Evolutionary conservation across 169 alveolate species (phyloP), one percentile per base, ranked within the genome.

Genomic region (Plasmodium knowlesi): DNA sequence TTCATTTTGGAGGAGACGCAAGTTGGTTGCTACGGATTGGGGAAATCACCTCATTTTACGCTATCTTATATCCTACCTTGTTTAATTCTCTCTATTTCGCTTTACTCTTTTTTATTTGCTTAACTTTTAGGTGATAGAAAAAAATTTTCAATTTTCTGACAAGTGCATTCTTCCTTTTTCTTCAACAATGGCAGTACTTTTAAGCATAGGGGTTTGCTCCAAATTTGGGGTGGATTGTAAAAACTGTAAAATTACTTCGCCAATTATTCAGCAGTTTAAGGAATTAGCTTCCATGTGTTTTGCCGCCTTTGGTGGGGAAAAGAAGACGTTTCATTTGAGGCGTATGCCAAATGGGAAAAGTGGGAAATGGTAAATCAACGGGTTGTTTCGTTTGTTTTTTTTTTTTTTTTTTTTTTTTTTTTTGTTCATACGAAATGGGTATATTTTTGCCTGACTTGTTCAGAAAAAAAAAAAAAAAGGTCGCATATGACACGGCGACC

Each of bases 1-100:
- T 83, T 83, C 81, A 61, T 61, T 83, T 70, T 61, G 28, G 74
- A 53, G n/a, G 70, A 8, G 32, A 50, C 10, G 12, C 72, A n/a
- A 82, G 34, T 37, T 5, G 74, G 32, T 5, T 1, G 37, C 12
- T 12, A 12, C 74, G 74, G 74, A n/a, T 19, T 19, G 32, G 74
- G 2, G 25, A 25, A 14, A 5, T 3, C 74, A 19, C 34, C 2
- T n/a, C 74, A 61, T 43, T 43, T 43, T 43, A 43, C 54, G 54
- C 12, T 43, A 43, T 43, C 54, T 10, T 43, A n/a, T 43, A n/a
- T 43, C n/a, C n/a, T 43, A 43, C 54, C n/a, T 12, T 43, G n/a
- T 43, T 10, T 16, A 12, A n/a, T 43, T 12, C 9, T 43, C 54
- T n/a, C 54, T 43, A 43, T 43, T 43, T 43, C 54, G 54, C 12